Evolutionary conservation across 2,329 filamentous ascomycete genomes (phyloP).

Genomic region (Colletotrichum magnum): DNA sequence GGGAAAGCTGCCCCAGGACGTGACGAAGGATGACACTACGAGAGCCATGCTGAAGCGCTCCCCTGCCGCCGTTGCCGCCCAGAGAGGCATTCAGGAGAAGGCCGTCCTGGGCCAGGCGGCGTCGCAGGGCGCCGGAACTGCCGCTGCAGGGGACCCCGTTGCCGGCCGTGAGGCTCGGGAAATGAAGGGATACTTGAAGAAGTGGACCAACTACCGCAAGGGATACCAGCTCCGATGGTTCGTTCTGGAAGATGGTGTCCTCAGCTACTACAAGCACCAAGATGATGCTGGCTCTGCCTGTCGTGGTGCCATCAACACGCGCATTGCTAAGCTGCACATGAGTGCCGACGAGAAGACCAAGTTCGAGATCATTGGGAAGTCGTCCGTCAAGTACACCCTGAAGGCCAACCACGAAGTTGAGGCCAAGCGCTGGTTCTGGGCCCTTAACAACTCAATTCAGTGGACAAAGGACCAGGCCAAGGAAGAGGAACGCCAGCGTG

Average conservation of each 20-base stretch:
- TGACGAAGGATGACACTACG: conserved; percentile 94
- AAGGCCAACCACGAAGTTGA: conserved; percentile 99
- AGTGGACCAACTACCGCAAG: conserved; percentile 99
- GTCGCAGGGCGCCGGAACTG: conserved; percentile 67
- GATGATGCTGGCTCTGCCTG: conserved; percentile 97
- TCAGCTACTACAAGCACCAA: conserved; percentile 99
- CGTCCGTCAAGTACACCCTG: conserved; percentile 97
- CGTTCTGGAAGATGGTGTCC: conserved; percentile 94
- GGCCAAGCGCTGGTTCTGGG: conserved; percentile 99
- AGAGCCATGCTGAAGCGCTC: conserved; percentile 92
- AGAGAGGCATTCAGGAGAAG: conserved; percentile 96
- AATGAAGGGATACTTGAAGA: conserved; percentile 99
- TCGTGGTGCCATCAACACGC: conserved; percentile 98
- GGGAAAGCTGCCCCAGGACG: conserved; percentile 94
- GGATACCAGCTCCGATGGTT: conserved; percentile 99
- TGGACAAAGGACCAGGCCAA: conserved; percentile 98
- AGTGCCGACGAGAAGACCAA: conserved; percentile 97
- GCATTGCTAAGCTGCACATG: conserved; percentile 94
- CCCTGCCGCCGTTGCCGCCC: conserved; percentile 92
- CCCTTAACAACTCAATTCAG: conserved; percentile 97
- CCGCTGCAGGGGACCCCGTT: conserved; percentile 70
- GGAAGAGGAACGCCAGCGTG: conserved; percentile 85
- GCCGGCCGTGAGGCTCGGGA: conserved; percentile 90
- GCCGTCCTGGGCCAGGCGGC: conserved; percentile 86
- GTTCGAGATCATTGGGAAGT: conserved; percentile 98